Base-by-base conservation (phyloP, 495 filamentous ascomycete genomes). In the Oidiodendron maius region DNA sequence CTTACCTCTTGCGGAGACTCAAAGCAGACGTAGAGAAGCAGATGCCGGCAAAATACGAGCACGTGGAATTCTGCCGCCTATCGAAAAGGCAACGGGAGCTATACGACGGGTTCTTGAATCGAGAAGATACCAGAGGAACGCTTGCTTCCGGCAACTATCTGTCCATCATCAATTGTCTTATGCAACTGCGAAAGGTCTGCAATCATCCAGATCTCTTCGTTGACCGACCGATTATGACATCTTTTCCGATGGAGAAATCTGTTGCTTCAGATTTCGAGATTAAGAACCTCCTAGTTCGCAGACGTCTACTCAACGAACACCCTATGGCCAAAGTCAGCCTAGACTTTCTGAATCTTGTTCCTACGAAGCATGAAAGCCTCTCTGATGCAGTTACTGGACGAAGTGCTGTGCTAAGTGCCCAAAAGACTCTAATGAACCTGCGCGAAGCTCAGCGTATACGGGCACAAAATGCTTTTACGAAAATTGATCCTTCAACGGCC, bases 21-120 rank as follows among this genome's bases (percentile, higher is more conserved):
- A 99, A 99, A 67, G 87, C 91, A 37, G 94, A 99, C 61, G 94
- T 99, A 18, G 94, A 99, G 71, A 97, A 99, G 66, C 91, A 97
- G 60, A 96, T 99, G 89, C 94, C 94, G 0, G 89, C 79, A 23
- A 99, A 99, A 61, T 95, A 94, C 58, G 94, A 99, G 61, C 89
- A 95, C 61, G 88, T 99, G 24, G 85, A 96, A 42, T 91, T 91
- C 58, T 99, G 94, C 64, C 81, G 89, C 30, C 75, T 99, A 1
- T 96, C 90, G 11, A 95, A 96, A 61, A 81, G 94, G 18, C 94
- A 99, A 59, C 79, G 94, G 30, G 91, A 91, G 63, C 66, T 99
- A 15, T 99, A 99, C 61, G 91, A 99, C 65, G 91, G 89, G 3
- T 99, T 96, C 64, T 84, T 99, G 72, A 88, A 88, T n/a, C 83